phyloP scores from a whole-genome alignment of 371 early-diverging fungal species.

The Rhizopus sp. region DNA sequence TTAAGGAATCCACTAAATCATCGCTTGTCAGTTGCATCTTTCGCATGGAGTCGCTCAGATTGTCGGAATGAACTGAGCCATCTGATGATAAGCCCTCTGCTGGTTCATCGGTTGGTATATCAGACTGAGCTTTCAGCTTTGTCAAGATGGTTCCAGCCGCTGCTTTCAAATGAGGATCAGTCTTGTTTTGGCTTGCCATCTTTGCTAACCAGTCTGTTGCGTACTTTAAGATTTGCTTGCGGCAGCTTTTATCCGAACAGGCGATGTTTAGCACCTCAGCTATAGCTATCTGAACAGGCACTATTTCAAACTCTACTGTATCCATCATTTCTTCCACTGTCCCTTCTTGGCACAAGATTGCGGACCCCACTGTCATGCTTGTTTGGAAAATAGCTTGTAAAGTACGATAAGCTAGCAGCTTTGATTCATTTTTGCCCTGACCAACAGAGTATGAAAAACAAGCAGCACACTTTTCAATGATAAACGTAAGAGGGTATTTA shows the following conservation, averaged over 20 bases:
- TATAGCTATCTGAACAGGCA: conserved; percentile 61
- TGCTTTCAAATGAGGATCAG: conserved; percentile 55
- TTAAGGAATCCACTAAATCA: conserved; percentile 36
- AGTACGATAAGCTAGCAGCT: conserved; percentile 56
- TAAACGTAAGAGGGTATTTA: conserved; percentile 28
- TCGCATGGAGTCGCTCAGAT: conserved; percentile 34
- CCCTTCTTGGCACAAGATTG: conserved; percentile 63
- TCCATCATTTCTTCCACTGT: conserved; percentile 73
- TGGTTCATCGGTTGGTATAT: conserved; percentile 19
- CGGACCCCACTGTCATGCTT: conserved; percentile 59
- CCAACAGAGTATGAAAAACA: conserved; percentile 46
- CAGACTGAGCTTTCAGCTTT: conserved; percentile 59
- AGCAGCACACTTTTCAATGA: conserved; percentile 43
- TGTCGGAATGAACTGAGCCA: background rate
- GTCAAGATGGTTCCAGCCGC: conserved; percentile 66
- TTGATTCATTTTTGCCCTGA: conserved; percentile 42
- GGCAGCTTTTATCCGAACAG: conserved; percentile 64
- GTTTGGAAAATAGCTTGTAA: conserved; percentile 66
- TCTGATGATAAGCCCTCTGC: conserved; percentile 22
- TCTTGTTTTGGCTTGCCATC: conserved; percentile 43
- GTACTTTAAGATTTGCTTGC: conserved; percentile 55
- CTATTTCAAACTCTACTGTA: conserved; percentile 66
- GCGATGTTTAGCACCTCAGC: conserved; percentile 67
- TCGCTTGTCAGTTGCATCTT: conserved; percentile 28
- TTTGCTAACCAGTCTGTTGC: conserved; percentile 59